Evolutionary conservation across 1,284 basidiomycete species (phyloP), one percentile per base, ranked within the genome.

Genomic region (Moniliella sp.): DNA sequence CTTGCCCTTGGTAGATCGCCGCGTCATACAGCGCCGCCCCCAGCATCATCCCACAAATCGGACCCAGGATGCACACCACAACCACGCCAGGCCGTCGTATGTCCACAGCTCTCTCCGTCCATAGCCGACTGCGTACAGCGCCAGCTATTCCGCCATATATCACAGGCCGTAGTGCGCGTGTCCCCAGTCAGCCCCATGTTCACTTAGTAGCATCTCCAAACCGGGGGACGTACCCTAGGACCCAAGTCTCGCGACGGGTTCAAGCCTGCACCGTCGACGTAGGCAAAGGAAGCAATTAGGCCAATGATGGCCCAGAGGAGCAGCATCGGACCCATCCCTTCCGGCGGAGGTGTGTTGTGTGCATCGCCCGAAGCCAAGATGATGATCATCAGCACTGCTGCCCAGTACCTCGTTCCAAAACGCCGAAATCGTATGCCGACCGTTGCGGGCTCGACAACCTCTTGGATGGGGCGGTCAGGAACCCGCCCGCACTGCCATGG

Each of bases 381-480:
- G 29, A 40, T 28, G 18, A 38, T 33, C 10, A 33, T 15, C n/a
- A 40, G 34, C 10, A 40, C 34, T 8, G 35, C 38, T 42, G 4
- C 37, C 39, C 15, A 32, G 31, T 11, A 40, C 28, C 16, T 33
- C 39, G 30, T 42, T 42, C 32, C 40, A 42, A 25, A 39, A 34
- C 15, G 26, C 29, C 5, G 29, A 18, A 3, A 30, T 3, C 33
- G 31, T 5, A 33, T 31, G 4, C 26, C 17, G 9, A 13, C 11
- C 16, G 23, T 19, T 10, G 27, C n/a, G n/a, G n/a, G n/a, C n/a
- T n/a, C n/a, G n/a, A n/a, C n/a, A n/a, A n/a, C n/a, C n/a, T n/a
- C n/a, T n/a, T n/a, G n/a, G n/a, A n/a, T n/a, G n/a, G n/a, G n/a
- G n/a, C n/a, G n/a, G n/a, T n/a, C n/a, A n/a, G n/a, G n/a, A n/a